Evolutionary conservation across 2,329 filamentous ascomycete species (phyloP).

Genomic region (Calcarisporium arbuscula): DNA sequence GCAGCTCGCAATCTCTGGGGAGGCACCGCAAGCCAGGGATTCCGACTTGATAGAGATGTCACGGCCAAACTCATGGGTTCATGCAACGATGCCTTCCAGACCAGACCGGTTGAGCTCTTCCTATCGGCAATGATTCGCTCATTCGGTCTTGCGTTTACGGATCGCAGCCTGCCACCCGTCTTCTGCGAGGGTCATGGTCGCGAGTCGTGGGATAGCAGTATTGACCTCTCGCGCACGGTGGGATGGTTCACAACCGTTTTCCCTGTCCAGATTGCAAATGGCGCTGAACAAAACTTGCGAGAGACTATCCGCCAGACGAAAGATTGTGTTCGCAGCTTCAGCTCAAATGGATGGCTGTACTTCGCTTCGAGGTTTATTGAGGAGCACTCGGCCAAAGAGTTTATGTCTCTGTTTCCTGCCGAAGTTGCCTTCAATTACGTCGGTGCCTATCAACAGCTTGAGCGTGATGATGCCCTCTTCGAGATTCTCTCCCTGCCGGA

Average conservation of each 20-base stretch:
- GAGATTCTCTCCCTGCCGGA: background rate
- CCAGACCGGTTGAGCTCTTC: slow-evolving; percentile 26
- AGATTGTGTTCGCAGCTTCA: background rate
- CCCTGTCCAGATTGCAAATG: too few relatives aligned
- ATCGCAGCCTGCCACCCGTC: slow-evolving; percentile 20
- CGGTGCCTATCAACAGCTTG: slow-evolving; percentile 36
- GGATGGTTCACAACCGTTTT: slow-evolving; percentile 32
- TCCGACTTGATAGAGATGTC: background rate
- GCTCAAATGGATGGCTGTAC: background rate
- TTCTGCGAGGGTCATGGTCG: slow-evolving; percentile 29
- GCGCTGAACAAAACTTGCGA: background rate
- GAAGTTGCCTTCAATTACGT: slow-evolving; percentile 42
- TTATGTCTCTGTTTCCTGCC: slow-evolving; percentile 14
- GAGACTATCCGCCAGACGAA: background rate
- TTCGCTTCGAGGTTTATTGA: background rate
- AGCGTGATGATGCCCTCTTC: slow-evolving; percentile 20
- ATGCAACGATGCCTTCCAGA: slow-evolving; percentile 18
- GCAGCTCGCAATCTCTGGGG: background rate
- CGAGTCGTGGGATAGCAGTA: slow-evolving; percentile 20
- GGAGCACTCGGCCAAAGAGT: background rate
- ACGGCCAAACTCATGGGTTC: slow-evolving; percentile 11
- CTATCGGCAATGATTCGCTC: slow-evolving; percentile 20
- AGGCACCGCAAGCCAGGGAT: background rate
- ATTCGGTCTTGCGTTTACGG: slow-evolving; percentile 21
- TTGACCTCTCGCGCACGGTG: slow-evolving; percentile 26